Evolutionary conservation across 768 basidiomycete genomes (phyloP).

Genomic region (Kwoniella bestiolae): DNA sequence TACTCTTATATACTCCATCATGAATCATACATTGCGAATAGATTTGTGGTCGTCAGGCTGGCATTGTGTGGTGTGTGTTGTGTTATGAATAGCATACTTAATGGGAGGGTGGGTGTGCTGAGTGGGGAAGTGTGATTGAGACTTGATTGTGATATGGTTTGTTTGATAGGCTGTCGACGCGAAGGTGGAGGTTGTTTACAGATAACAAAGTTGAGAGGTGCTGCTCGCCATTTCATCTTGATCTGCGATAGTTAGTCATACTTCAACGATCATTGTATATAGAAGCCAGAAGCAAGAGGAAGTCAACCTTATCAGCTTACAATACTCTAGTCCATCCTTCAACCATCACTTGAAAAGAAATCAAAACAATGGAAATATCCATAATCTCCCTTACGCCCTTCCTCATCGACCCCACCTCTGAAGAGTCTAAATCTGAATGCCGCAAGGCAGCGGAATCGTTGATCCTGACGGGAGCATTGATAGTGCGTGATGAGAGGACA

Average conservation of each 20-base stretch:
- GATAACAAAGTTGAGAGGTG: not conserved
- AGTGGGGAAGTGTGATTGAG: no score
- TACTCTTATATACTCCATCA: not conserved
- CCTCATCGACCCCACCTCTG: constrained; percentile 38
- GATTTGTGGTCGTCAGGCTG: no score
- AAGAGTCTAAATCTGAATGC: constrained; percentile 22
- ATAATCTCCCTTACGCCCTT: constrained; percentile 47
- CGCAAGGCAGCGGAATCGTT: constrained; percentile 78
- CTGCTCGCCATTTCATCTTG: not conserved
- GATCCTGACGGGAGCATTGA: constrained; percentile 80
- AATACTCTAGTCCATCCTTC: no score
- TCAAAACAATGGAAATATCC: constrained; percentile 30
- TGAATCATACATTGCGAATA: constrained; percentile 14
- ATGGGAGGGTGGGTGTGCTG: no score
- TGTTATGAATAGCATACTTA: not conserved
- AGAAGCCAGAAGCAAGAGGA: no score
- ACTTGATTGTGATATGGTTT: not conserved
- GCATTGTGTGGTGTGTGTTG: not conserved
- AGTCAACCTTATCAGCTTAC: no score
- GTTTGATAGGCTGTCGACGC: not conserved
- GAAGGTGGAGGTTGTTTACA: constrained; percentile 7
- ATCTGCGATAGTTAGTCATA: no score
- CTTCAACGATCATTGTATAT: no score
- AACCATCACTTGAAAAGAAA: no score
- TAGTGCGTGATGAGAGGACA: constrained; percentile 83